Conservation (phyloP, 2,329 filamentous ascomycete species). For the Botrytis tulipae region DNA sequence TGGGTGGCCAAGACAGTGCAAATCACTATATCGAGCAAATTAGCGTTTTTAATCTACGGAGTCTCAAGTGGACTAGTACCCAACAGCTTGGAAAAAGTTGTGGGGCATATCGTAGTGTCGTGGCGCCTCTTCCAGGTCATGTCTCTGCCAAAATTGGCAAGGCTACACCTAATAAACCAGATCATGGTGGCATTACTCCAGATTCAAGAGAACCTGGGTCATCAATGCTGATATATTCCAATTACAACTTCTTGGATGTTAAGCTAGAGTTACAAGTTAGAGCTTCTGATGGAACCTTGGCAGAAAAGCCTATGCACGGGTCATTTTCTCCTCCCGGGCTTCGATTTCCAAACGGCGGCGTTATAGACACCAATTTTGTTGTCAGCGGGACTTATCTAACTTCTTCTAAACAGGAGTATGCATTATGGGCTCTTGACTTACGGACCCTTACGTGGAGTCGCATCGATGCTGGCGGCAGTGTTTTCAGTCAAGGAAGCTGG, state of each 20-base stretch:
- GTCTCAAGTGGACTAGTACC: conserved; percentile 92
- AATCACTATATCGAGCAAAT: conserved; percentile 99
- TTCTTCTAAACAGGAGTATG: conserved; percentile 97
- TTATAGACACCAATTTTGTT: conserved; percentile 95
- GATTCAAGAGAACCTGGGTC: conserved; percentile 58
- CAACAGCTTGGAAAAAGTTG: conserved; percentile 86
- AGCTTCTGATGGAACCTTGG: conserved; percentile 75
- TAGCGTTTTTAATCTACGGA: conserved; percentile 94
- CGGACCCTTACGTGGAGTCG: conserved; percentile 88
- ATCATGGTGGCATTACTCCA: conserved; percentile 46
- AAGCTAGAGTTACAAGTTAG: conserved; percentile 92
- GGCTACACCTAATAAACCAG: conserved; percentile 42
- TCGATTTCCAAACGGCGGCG: conserved; percentile 90
- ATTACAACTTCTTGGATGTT: conserved; percentile 98
- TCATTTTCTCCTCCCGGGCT: conserved; percentile 86
- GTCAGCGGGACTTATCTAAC: conserved; percentile 97
- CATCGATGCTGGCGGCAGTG: conserved; percentile 89
- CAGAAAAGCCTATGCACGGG: conserved; percentile 86
- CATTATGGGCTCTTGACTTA: conserved; percentile 90
- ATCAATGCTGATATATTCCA: conserved; percentile 95
- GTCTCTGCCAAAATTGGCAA: conserved; percentile 66
- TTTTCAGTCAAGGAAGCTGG: conserved; percentile 97
- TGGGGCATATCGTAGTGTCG: conserved; percentile 93
- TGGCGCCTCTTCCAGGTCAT: conserved; percentile 73
- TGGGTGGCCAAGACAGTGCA: conserved; percentile 93